Evolutionary conservation across 1,284 basidiomycete species (phyloP), one percentile per base, ranked within the genome.

Genomic region (Bjerkandera adusta): DNA sequence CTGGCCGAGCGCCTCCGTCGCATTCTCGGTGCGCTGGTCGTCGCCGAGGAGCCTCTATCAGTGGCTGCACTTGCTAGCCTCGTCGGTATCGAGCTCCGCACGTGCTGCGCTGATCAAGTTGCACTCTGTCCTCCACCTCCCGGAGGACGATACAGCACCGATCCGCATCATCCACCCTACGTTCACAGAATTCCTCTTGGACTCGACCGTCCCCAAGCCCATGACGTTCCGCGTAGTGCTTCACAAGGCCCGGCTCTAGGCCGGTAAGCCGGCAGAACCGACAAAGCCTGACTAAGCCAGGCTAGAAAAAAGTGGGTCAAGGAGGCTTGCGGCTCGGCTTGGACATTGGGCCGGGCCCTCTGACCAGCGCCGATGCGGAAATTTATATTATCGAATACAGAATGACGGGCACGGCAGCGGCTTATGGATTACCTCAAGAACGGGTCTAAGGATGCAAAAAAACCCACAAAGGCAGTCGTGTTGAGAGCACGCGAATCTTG

Each of bases 401-500:
- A 0, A 83, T 92, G 24, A 86, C 87, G 0, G 89, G 89, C 7
- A 73, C 86, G 5, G 79, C 81, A 20, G 73, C 79, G 1, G 85
- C 85, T 8, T 87, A 85, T n/a, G n/a, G n/a, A n/a, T 59, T 83
- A 89, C 58, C 65, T 90, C 18, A 71, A 79, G 1, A 69, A 74
- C 43, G 55, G 63, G 1, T 49, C 76, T 4, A n/a, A n/a, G n/a
- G n/a, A n/a, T n/a, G n/a, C n/a, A n/a, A 0, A 86, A 12, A 51
- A 54, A 12, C 60, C 67, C 5, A 50, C 77, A 34, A 79, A 68
- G 30, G 70, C 79, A 1, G 77, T 80, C 4, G 69, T 91, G 11
- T 60, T 91, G 12, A 88, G 91, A 58, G 89, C 86, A 3, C 70
- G 88, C 57, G 82, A 87, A 49, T 90, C 91, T 58, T 90, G 88